Base-by-base conservation (phyloP, 1,284 basidiomycete species). In the Lignosus rhinocerotis region DNA sequence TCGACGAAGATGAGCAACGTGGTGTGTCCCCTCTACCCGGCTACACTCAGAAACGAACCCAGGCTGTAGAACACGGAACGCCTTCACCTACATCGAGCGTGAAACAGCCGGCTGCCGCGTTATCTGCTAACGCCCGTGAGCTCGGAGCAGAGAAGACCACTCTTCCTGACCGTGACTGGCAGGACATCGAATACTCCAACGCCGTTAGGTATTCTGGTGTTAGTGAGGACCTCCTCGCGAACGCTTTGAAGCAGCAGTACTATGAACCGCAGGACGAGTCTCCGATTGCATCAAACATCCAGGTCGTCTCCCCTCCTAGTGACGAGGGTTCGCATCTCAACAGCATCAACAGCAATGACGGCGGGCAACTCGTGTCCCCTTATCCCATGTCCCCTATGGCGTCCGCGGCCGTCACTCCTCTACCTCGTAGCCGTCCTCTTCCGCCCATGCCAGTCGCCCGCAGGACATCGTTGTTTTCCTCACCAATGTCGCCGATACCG, bases 111-210 rank as follows among this genome's bases (percentile, higher is more conserved):
- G 34, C 48, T 21, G 46, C 53, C 5, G 9, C 46, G 10, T 47
- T 47, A 8, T 39, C 53, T 4, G 47, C 56, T 19, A 43, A 54
- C n/a, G 50, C 43, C n/a, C 50, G 43, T 6, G 49, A 46, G 3
- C 10, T 16, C 2, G 49, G 53, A 4, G 47, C 43, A 16, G 56
- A 42, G 43, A 38, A 34, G 42, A 57, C 62, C 6, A 51, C 59
- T 14, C 6, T 58, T 9, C 55, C 55, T 3, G 41, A 55, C 43
- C 49, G 57, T 45, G 50, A 61, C 44, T 64, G 62, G 62, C 33
- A 55, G 6, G 59, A 64, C 14, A 55, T 64, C 42, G 62, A 64
- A 50, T 64, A 57, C 49, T 64, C 62, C 5, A 64, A 64, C 33
- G 62, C 62, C 10, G 60, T 53, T 1, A 34, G 59, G 34, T 55